Evolutionary conservation across 371 early-diverging fungal genomes (phyloP), one percentile per base, ranked within the genome.

Genomic region (Ordospora colligata): DNA sequence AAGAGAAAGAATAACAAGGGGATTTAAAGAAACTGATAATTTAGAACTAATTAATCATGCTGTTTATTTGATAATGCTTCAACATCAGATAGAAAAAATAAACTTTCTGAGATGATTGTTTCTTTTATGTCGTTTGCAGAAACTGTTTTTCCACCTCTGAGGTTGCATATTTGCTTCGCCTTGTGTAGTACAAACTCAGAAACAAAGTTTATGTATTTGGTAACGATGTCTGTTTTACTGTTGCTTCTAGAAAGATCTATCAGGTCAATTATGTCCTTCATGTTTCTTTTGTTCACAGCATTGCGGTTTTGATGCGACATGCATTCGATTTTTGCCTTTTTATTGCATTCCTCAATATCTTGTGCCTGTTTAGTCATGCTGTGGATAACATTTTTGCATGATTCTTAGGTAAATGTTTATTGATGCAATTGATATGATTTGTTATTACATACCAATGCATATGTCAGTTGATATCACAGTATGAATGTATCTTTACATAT

Each of bases 81-180:
- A 44, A 45, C 27, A 12, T 66, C 45, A n/a, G 23, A 66, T 17
- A 66, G 21, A 22, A 66, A 66, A 44, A 66, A 45, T 49, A 67
- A 67, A 67, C 50, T 23, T 19, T 67, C 67, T 0, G 50, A 47
- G 12, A 49, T 37, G 27, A 49, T 50, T 21, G 22, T 17, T 22
- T 50, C 32, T 49, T 49, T 50, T 46, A 67, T 45, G n/a, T 47
- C 40, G 25, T 67, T 32, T 47, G 50, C 27, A 22, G 46, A 46
- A 25, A 49, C 25, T 6, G 27, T 17, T 58, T 58, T 10, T 2
- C 23, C 23, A 1, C 23, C 19, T 51, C 25, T 37, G 7, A n/a
- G 17, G 17, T 14, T 19, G 3, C 37, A 58, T 14, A 58, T 58
- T 14, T 58, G n/a, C 40, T 14, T 58, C 25, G 58, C 58, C 6